Percentiles rank a stretch among this genome's conserved stretches.
phyloP scores from a whole-genome alignment of 1,139 yeast species.

The Nadsonia starkeyi-henricii region DNA sequence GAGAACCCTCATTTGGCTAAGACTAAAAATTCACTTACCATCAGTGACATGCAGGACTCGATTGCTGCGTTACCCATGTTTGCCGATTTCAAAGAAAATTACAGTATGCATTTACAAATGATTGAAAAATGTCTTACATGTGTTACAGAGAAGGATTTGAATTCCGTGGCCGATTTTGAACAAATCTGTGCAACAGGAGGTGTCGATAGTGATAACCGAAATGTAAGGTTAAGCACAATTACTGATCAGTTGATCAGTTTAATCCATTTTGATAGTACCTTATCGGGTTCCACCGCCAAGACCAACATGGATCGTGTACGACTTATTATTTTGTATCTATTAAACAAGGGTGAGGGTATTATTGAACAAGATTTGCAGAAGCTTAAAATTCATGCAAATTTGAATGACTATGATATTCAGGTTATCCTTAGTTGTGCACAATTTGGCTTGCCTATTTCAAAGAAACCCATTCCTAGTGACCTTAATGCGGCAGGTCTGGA shows the following conservation, averaged over 20 bases:
- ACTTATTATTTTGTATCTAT: constrained; percentile 59
- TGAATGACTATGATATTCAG: constrained; percentile 43
- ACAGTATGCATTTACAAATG: constrained; percentile 26
- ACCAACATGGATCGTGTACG: constrained; percentile 57
- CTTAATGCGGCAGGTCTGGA: not conserved
- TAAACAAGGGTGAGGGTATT: constrained; percentile 67
- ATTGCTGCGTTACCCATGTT: constrained; percentile 29
- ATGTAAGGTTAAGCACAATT: constrained; percentile 21
- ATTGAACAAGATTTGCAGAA: constrained; percentile 61
- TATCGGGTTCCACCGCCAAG: constrained; percentile 15
- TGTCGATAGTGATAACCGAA: constrained; percentile 42
- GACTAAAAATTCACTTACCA: constrained; percentile 18
- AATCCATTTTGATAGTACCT: not conserved
- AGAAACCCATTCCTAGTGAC: not conserved
- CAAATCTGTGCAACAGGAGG: constrained; percentile 70
- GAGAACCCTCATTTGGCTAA: constrained; percentile 47
- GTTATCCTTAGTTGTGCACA: constrained; percentile 52
- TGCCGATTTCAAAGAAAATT: constrained; percentile 24
- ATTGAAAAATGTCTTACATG: constrained; percentile 28
- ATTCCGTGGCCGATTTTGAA: constrained; percentile 23
- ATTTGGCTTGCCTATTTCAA: constrained; percentile 47
- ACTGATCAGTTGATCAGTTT: constrained; percentile 42
- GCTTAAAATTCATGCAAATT: constrained; percentile 54
- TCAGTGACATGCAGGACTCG: constrained; percentile 29
- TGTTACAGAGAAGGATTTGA: constrained; percentile 20